phyloP scores from a whole-genome alignment of 306 rosid genomes.

The Sesbania bispinosa region DNA sequence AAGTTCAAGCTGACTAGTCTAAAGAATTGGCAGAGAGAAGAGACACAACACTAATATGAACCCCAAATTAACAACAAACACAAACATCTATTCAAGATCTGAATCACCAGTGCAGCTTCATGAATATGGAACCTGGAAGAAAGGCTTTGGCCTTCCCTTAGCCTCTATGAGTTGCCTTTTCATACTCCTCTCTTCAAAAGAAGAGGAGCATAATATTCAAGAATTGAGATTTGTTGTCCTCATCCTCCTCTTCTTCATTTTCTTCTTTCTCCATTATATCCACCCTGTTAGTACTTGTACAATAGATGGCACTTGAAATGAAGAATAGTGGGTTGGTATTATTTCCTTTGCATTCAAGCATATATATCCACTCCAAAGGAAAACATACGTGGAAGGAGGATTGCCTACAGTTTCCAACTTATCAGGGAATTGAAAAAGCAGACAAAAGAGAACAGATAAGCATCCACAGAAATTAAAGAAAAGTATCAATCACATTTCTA shows the following conservation, averaged over 20 bases:
- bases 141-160: constrained; percentile 85
- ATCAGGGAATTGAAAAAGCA: neutral
- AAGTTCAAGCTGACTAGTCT: constrained; percentile 5
- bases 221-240: neutral
- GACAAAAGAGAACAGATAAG: constrained; percentile 46
- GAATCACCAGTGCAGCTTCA: constrained; percentile 8
- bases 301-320: neutral
- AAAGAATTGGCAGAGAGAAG: constrained; percentile 15
- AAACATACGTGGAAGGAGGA: neutral
- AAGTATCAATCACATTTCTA: constrained; percentile 20
- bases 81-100: constrained; percentile 12
- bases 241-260: constrained; percentile 40
- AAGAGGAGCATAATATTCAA: constrained; percentile 27
- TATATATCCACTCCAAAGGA: constrained; percentile 24
- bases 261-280: constrained; percentile 61
- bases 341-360: neutral
- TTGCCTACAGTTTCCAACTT: constrained; percentile 6
- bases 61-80: neutral
- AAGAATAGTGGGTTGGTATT: constrained; percentile 2
- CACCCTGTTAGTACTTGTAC: neutral
- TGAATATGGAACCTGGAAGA: constrained; percentile 60
- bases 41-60: constrained; percentile 17
- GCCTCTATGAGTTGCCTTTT: constrained; percentile 77
- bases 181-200: constrained; percentile 35
- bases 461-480: constrained; percentile 8